Conservation (phyloP, 176 grass and related monocot species). For the Stipa capillata region DNA sequence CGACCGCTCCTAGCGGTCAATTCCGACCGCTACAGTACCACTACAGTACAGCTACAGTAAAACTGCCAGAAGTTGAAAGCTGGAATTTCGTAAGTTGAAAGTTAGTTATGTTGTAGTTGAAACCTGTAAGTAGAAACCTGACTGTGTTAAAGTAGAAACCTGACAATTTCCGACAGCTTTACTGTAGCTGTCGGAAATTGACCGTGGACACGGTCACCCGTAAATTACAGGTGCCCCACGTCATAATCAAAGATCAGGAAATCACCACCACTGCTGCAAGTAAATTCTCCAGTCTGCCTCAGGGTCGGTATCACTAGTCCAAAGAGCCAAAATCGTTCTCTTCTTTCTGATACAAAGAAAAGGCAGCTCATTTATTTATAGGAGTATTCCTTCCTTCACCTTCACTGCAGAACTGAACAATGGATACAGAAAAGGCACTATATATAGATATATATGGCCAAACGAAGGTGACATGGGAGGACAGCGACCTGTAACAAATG, state of each 20-base stretch:
- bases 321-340: background rate
- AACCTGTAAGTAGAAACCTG: no score
- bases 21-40: no score
- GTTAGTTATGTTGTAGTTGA: no score
- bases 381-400: slow-evolving; percentile 19
- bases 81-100: no score
- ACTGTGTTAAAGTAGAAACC: no score
- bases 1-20: no score
- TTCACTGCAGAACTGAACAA: slow-evolving; percentile 9
- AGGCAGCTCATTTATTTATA: slow-evolving; percentile 1
- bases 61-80: no score
- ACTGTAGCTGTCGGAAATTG: no score
- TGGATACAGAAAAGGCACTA: background rate
- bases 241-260: background rate
- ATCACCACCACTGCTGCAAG: background rate
- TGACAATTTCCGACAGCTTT: no score
- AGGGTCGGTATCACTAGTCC: background rate
- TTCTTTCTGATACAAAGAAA: background rate
- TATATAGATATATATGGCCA: background rate
- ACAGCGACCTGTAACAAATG: slow-evolving; percentile 34
- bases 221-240: no score
- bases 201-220: no score
- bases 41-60: no score
- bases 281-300: background rate
- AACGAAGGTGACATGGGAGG: slow-evolving; percentile 20